phyloP scores from a whole-genome alignment of 116 monocot genomes.

The Phalaenopsis hybrid region DNA sequence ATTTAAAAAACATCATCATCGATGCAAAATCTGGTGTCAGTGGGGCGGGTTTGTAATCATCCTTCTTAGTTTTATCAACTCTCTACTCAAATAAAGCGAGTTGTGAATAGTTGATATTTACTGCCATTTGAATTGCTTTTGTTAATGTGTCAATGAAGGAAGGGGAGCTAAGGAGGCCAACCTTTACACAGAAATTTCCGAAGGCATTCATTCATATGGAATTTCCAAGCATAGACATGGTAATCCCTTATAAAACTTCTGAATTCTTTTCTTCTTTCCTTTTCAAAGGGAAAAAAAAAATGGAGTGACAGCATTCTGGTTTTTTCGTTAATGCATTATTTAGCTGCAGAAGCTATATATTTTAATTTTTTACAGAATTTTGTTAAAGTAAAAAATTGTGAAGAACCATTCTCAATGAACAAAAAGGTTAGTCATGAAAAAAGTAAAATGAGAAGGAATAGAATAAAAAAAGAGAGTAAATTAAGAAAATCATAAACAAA shows the following conservation, averaged over 20 bases:
- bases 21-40: conserved; percentile 77
- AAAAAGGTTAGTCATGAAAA: neutral
- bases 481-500: neutral
- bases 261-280: too few relatives aligned
- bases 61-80: neutral
- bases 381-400: neutral
- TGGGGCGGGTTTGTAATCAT: conserved; percentile 51
- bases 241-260: conserved; percentile 17
- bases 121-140: conserved; percentile 4
- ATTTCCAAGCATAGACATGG: conserved; percentile 88
- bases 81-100: neutral
- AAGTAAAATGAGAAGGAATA: too few relatives aligned
- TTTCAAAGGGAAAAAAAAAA: too few relatives aligned
- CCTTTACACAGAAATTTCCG: conserved; percentile 85
- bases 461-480: neutral
- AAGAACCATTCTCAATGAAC: neutral
- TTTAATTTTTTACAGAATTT: neutral
- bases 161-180: conserved; percentile 94
- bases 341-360: neutral
- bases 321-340: neutral
- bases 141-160: conserved; percentile 31
- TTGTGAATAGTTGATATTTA: neutral
- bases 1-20: conserved; percentile 72
- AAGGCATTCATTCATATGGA: conserved; percentile 89
- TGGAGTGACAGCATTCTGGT: neutral